Evolutionary conservation across 1,284 basidiomycete genomes (phyloP).

Genomic region (Caloboletus firmus): DNA sequence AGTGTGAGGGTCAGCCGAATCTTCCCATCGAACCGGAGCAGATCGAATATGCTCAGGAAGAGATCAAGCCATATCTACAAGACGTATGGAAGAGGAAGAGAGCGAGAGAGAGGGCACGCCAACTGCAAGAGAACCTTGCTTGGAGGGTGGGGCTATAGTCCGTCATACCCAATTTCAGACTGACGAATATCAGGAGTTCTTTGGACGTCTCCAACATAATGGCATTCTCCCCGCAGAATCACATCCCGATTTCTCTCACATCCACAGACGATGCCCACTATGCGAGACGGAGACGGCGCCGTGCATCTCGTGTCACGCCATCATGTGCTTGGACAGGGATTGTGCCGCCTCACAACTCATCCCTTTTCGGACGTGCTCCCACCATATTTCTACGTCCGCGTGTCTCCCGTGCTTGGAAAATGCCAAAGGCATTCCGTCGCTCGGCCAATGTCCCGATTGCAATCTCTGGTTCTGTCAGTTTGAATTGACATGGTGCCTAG

Average conservation of each 20-base stretch:
- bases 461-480: conserved; percentile 22
- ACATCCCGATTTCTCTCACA: not conserved
- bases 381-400: conserved; percentile 8
- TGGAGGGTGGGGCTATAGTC: conserved; percentile 16
- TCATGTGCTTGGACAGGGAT: conserved; percentile 21
- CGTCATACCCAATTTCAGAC: not conserved
- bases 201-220: conserved; percentile 13
- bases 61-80: conserved; percentile 18
- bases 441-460: conserved; percentile 26
- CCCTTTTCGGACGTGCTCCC: conserved; percentile 21
- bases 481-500: conserved; percentile 28
- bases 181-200: conserved; percentile 17
- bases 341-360: conserved; percentile 18
- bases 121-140: conserved; percentile 1
- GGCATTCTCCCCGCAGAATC: not conserved
- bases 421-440: conserved; percentile 9
- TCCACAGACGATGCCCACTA: conserved; percentile 13
- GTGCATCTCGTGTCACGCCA: conserved; percentile 13
- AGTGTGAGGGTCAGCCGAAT: conserved; percentile 14
- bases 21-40: conserved; percentile 22
- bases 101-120: conserved; percentile 9
- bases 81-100: conserved; percentile 11
- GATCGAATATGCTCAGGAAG: conserved; percentile 22
- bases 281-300: conserved; percentile 11
- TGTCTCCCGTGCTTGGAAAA: conserved; percentile 16